Evolutionary conservation across 768 basidiomycete species (phyloP).

Genomic region (Lanmaoa rubissima): DNA sequence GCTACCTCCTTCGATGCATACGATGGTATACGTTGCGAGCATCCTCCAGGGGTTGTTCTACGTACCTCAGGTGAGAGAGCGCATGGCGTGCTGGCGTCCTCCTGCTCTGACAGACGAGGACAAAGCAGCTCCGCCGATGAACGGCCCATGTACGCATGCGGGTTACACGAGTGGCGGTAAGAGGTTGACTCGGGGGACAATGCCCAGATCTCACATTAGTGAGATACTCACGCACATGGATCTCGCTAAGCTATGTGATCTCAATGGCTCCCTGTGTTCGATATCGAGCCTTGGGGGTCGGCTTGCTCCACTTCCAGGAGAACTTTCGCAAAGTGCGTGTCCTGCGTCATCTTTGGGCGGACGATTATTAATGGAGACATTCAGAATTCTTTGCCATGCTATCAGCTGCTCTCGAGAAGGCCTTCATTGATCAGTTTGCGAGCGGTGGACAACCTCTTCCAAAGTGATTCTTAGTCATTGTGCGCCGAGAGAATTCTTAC

Average conservation of each 20-base stretch:
- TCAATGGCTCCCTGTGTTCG: conserved; percentile 51
- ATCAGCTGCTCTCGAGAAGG: conserved; percentile 43
- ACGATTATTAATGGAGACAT: conserved; percentile 5
- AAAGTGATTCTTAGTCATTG: conserved; percentile 25
- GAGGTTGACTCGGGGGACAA: background rate
- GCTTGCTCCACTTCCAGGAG: conserved; percentile 38
- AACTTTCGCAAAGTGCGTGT: conserved; percentile 41
- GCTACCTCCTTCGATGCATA: conserved; percentile 53
- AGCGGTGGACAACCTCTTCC: conserved; percentile 32
- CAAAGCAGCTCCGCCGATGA: conserved; percentile 27
- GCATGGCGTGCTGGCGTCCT: conserved; percentile 39
- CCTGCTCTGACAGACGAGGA: conserved; percentile 12
- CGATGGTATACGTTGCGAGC: conserved; percentile 58
- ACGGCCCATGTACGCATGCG: conserved; percentile 38
- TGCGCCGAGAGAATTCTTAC: conserved; percentile 1
- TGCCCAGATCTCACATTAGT: conserved; percentile 48
- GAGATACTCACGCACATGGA: conserved; percentile 74
- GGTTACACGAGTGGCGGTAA: background rate
- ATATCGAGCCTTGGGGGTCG: conserved; percentile 40
- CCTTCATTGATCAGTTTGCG: conserved; percentile 38
- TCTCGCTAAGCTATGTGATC: conserved; percentile 54
- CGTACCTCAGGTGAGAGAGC: conserved; percentile 65
- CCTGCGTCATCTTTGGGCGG: background rate
- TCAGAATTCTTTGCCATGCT: conserved; percentile 52
- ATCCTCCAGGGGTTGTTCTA: conserved; percentile 55